Evolutionary conservation across 2,329 filamentous ascomycete genomes (phyloP), one percentile per base, ranked within the genome.

Genomic region (Capronia coronata): DNA sequence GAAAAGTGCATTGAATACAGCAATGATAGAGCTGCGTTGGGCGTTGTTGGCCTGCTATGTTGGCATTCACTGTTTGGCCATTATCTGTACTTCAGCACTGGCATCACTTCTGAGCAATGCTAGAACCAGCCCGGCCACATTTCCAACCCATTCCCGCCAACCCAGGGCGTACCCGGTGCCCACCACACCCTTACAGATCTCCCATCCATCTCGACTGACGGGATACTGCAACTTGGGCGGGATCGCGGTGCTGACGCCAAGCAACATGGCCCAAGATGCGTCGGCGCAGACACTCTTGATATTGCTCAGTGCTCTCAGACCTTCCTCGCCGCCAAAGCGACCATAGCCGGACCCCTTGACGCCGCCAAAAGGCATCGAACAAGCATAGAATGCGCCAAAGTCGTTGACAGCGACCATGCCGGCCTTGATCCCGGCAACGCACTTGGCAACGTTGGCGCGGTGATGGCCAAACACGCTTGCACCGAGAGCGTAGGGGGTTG

Each of bases 351-450:
- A 94, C 1, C 89, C 91, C 50, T 80, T 82, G 27, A 53, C 46
- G 46, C 90, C 93, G 30, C 93, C 93, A 68, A 98, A 98, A 0
- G 93, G 93, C 32, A 98, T 71, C 68, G 95, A 89, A 6, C 94
- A 90, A 45, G 91, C 88, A 65, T 98, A 98, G 67, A 83, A 96
- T 22, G 82, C 84, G 16, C 84, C 93, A 63, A 98, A 98, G 71
- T 98, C 93, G 66, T 98, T 98, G 59, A 98, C 80, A 19, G 88
- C 82, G 0, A 97, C 87, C 86, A 95, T 96, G 38, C 93, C 93
- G 0, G 86, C 82, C 55, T 84, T 80, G 44, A 96, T 75, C 19
- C 80, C 79, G 16, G 69, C 69, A 1, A 91, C 80, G 22, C 94
- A 80, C 13, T 71, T 71, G 13, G 76, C 68, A 1, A 95, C 73